Base-by-base conservation (phyloP, 805 yeast species). In the Hanseniaspora opuntiae region DNA sequence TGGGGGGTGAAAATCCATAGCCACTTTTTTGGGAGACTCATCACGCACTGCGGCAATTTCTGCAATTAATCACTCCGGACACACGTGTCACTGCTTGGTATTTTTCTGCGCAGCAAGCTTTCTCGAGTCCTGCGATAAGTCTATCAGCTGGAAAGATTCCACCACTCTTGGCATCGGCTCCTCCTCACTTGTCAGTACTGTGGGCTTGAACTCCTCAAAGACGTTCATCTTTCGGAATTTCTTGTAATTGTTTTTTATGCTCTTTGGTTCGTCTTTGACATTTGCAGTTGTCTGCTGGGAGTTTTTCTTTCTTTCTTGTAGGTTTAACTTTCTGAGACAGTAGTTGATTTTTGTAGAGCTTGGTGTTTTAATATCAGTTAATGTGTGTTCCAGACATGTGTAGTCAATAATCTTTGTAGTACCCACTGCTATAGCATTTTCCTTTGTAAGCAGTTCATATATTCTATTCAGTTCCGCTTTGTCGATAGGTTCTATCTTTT, bases 121-220 rank as follows among this genome's bases (percentile, higher is more conserved):
- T 36, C 53, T 22, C 1, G 53, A 49, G 36, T 41, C 47, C 9
- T 41, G 36, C 9, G 53, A 49, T 30, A 49, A 20, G n/a, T 49
- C 53, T 32, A 49, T 49, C 14, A 49, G 20, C 28, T 49, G 47
- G 36, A 49, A 49, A 3, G 47, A 25, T 11, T 49, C 53, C 2
- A 49, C n/a, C 24, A 37, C 11, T 12, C 28, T 24, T 8, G 36
- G 42, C 35, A 17, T 17, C 3, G 22, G 4, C 12, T 47, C 45
- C 32, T 20, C 45, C 3, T 25, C 17, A 10, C 14, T 19, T 17
- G 47, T 33, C 22, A 49, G 19, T 7, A 49, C 28, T 9, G 28
- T 25, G 4, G 53, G 53, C n/a, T 49, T 41, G 28, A 49, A 49
- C 36, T 41, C 42, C 6, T 41, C 53, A 25, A 49, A 32, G 5